These are phyloP conservation scores for Phytophthora citrophthora DNA, from an alignment of 352 stramenopile species.

Conservation along the genomic window DNA sequence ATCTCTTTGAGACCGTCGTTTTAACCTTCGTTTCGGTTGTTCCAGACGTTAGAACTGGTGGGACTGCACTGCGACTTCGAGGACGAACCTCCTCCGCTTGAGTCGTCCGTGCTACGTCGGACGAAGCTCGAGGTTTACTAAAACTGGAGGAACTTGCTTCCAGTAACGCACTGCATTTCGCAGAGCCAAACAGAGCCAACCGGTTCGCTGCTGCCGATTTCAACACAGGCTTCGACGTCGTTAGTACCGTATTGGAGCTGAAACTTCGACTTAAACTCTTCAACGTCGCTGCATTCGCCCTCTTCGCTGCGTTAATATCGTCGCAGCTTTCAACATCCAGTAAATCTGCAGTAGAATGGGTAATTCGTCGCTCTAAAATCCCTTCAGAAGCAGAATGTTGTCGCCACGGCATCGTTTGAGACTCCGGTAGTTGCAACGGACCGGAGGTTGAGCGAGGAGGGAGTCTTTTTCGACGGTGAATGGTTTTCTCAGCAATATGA, in stretches of 20 bases:
- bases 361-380: slow-evolving; percentile 2
- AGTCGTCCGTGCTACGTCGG: neutral
- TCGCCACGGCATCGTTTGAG: slow-evolving; percentile 23
- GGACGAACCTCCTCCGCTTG: slow-evolving; percentile 1
- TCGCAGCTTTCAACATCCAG: neutral
- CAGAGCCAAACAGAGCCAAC: slow-evolving; percentile 30
- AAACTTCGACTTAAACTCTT: slow-evolving; percentile 28
- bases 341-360: slow-evolving; percentile 2
- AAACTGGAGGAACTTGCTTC: slow-evolving; percentile 6
- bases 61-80: slow-evolving; percentile 16
- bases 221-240: slow-evolving; percentile 24
- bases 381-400: slow-evolving; percentile 9
- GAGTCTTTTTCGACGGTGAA: slow-evolving; percentile 48
- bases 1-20: slow-evolving; percentile 16
- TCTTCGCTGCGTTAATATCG: slow-evolving; percentile 11
- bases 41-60: neutral
- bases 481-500: slow-evolving; percentile 58
- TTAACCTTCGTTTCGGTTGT: slow-evolving; percentile 8
- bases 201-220: slow-evolving; percentile 30
- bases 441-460: slow-evolving; percentile 30
- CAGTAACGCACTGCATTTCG: slow-evolving; percentile 26
- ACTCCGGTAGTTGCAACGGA: slow-evolving; percentile 27
- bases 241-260: slow-evolving; percentile 20
- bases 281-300: slow-evolving; percentile 26
- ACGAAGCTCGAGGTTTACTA: slow-evolving; percentile 15